Base-by-base conservation (phyloP, 257 asterid species). In the Jacaranda mimosifolia region DNA sequence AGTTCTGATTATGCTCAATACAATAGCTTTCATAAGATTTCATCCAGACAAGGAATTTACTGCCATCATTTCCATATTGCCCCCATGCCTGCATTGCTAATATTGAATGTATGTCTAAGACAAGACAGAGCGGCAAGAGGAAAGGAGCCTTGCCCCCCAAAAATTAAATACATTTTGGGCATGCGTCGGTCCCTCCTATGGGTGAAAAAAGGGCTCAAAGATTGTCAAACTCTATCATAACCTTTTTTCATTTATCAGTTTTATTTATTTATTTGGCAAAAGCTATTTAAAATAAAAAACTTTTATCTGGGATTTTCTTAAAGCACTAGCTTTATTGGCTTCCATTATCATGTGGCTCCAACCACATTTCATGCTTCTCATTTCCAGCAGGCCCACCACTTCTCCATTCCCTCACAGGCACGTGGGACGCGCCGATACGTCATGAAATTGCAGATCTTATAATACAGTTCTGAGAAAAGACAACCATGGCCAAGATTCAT, bases 361-460 rank as follows among this genome's bases (percentile, higher is more conserved):
- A 66, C 71, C 84, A 80, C 84, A 68, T 69, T 80, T 43, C 77
- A 80, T 80, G 84, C 74, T 80, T 56, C 77, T 80, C 69, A 68
- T 74, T 70, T 46, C 32, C 68, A 73, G n/a, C 66, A 67, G 75
- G 45, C 80, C 84, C 84, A 80, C 84, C 83, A 80, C 52, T 60
- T 46, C 18, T 4, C 63, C 49, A 62, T 42, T 53, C 43, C 48
- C 60, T 68, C 55, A 39, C 38, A 48, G 51, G 70, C 71, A 74
- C 62, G 78, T 72, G 82, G 68, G n/a, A n/a, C n/a, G n/a, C n/a
- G n/a, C n/a, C n/a, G n/a, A n/a, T n/a, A n/a, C n/a, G 68, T 45
- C 35, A 13, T 57, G 68, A 38, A 39, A 62, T 51, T 26, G 69
- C 69, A 45, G n/a, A 5, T 63, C 70, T 43, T 55, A 32, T 39